Evolutionary conservation across 2,329 filamentous ascomycete genomes (phyloP), one percentile per base, ranked within the genome.

Genomic region (Ampelomyces quisqualis): DNA sequence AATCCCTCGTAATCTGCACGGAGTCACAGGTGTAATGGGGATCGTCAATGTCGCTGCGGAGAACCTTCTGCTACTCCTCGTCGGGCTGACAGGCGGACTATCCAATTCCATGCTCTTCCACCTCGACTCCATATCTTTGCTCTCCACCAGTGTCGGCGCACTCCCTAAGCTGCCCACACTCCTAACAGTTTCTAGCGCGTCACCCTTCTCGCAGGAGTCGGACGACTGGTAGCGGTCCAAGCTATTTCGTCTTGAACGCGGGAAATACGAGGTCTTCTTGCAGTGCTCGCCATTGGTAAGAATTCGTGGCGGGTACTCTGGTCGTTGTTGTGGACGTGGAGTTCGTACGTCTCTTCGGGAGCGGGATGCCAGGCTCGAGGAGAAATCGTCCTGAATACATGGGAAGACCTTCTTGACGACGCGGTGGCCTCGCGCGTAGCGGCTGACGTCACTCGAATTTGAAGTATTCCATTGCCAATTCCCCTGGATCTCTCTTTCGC

Each of bases 341-440:
- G 27, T 27, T 38, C 27, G 28, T 24, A 38, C 17, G 21, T 46
- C 45, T 17, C 34, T 42, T 29, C 38, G 47, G 14, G 57, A 55
- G 13, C 52, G 51, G 5, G 55, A 51, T 20, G 59, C 63, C 19
- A 67, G 59, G 22, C 62, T 65, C 18, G 62, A 63, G 7, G 61
- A 61, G 42, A 67, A 65, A 35, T 67, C 64, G 26, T 62, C 54
- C 28, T 62, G 53, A 27, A 67, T 62, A 35, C 64, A 67, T n/a
- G 65, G 64, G 19, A 68, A 40, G 15, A 68, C 50, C 49, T 61
- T 65, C 43, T 56, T 53, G 29, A 58, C 53, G 34, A 68, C 39
- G 14, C 57, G 46, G 27, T 54, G 56, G 23, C 45, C 51, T 11
- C 48, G 46, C 14, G 49, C 51, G 29, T 53, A 51, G 19, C 50